Evolutionary conservation across 1,139 yeast species (phyloP), one percentile per base, ranked within the genome.

Genomic region (Candida tropicalis): DNA sequence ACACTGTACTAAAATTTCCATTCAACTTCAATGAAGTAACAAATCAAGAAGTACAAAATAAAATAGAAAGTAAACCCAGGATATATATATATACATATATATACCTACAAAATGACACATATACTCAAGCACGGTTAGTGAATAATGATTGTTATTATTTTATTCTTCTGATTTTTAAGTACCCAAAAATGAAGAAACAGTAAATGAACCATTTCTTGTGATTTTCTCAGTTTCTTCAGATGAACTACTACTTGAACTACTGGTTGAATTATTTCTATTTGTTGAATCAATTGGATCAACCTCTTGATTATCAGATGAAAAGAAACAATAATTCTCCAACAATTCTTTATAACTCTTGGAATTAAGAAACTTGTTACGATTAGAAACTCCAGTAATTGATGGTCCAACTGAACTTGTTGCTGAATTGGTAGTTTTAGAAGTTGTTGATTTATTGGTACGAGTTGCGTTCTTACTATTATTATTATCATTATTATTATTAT

Each of bases 241-340:
- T 29, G 33, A 29, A 24, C 18, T 33, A 13, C 33, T 28, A 22
- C 39, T 36, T 3, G 33, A n/a, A 22, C 33, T 28, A 36, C 32
- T 27, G 12, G 16, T 26, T 12, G 22, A 16, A 27, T 26, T 35
- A 35, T 27, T 36, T 18, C 33, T 20, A 36, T 27, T 36, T 17
- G 35, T 18, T 17, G 35, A 18, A 11, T 31, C 35, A 31, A 31
- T n/a, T 24, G 38, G 37, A 32, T 39, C 40, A 25, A 17, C 38
- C 24, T 34, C 26, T 11, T 35, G 34, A 12, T 40, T 35, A 39
- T 41, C 39, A 4, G 57, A 46, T 33, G 53, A 52, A 40, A 63
- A 85, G 56, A 87, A 87, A 59, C 96, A 87, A 62, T 84, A 87
- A 45, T 81, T 81, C 48, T 85, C 84, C 49, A 87, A 66, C 35